A percentile compares a stretch with the other conserved stretches of the same genome.
Evolutionary conservation across 2,329 filamentous ascomycete species (phyloP).

Genomic region (Cyanodermella asteris): DNA sequence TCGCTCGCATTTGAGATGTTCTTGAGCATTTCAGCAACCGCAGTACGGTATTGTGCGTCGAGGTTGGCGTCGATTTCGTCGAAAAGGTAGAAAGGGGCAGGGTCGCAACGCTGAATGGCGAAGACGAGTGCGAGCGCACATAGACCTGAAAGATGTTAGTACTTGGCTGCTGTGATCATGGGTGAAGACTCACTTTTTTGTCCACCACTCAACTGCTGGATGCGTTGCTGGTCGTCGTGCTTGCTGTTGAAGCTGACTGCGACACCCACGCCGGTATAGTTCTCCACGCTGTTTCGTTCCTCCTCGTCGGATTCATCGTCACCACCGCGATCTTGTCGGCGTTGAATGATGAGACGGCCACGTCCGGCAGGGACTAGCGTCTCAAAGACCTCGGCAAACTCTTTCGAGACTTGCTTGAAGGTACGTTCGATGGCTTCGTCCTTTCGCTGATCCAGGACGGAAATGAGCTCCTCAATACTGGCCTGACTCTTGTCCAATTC

Average conservation of each 20-base stretch:
- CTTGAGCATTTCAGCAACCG: constrained; percentile 73
- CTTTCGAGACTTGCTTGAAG: constrained; percentile 89
- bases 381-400: constrained; percentile 84
- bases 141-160: constrained; percentile 34
- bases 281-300: constrained; percentile 48
- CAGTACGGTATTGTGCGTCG: constrained; percentile 91
- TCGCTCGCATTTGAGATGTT: constrained; percentile 37
- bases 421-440: constrained; percentile 96
- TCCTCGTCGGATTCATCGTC: constrained; percentile 38
- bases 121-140: constrained; percentile 96
- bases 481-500: constrained; percentile 72
- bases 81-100: constrained; percentile 95
- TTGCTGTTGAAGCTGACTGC: constrained; percentile 98
- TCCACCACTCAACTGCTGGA: constrained; percentile 88
- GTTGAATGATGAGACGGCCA: constrained; percentile 78
- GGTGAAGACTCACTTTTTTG: constrained; percentile 58
- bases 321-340: constrained; percentile 52
- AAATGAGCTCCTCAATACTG: constrained; percentile 81
- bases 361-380: constrained; percentile 86
- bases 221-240: constrained; percentile 92
- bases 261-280: constrained; percentile 90
- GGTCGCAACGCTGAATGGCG: constrained; percentile 94
- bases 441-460: constrained; percentile 81
- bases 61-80: constrained; percentile 98
- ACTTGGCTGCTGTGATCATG: background rate